Evolutionary conservation across 805 yeast species (phyloP).

Genomic region (Suhomyces canberraensis): DNA sequence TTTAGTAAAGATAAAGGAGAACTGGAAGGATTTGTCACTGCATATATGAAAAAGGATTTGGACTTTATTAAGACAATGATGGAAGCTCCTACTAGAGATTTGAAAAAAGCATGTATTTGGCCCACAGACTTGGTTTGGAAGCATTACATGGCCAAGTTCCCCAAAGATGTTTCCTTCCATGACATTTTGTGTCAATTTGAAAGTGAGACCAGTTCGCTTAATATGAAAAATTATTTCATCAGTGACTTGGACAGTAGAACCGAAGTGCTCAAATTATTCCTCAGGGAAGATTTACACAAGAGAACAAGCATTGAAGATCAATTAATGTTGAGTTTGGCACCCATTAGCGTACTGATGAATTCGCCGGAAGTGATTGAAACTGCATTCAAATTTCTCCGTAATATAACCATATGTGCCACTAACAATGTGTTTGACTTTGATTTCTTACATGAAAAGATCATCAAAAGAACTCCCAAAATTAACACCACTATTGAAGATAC

Average conservation of each 20-base stretch:
- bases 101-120: constrained; percentile 69
- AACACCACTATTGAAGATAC: constrained; percentile 17
- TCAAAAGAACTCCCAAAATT: constrained; percentile 19
- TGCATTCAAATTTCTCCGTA: constrained; percentile 48
- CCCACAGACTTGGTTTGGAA: constrained; percentile 75
- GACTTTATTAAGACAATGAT: constrained; percentile 45
- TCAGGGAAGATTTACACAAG: constrained; percentile 25
- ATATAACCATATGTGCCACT: constrained; percentile 54
- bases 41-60: constrained; percentile 46
- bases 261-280: constrained; percentile 43
- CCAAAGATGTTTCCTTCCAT: constrained; percentile 45
- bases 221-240: constrained; percentile 28
- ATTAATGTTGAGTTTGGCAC: constrained; percentile 58
- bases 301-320: constrained; percentile 52
- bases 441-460: constrained; percentile 25
- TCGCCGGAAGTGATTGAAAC: constrained; percentile 38
- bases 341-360: constrained; percentile 38
- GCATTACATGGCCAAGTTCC: constrained; percentile 59
- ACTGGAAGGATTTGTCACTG: constrained; percentile 51
- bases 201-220: constrained; percentile 25
- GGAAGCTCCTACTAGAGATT: constrained; percentile 46
- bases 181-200: constrained; percentile 50
- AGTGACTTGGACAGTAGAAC: constrained; percentile 38
- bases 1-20: constrained; percentile 40
- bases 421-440: constrained; percentile 53